Conservation (phyloP, 2,329 filamentous ascomycete species). For the Penicillium sp. region DNA sequence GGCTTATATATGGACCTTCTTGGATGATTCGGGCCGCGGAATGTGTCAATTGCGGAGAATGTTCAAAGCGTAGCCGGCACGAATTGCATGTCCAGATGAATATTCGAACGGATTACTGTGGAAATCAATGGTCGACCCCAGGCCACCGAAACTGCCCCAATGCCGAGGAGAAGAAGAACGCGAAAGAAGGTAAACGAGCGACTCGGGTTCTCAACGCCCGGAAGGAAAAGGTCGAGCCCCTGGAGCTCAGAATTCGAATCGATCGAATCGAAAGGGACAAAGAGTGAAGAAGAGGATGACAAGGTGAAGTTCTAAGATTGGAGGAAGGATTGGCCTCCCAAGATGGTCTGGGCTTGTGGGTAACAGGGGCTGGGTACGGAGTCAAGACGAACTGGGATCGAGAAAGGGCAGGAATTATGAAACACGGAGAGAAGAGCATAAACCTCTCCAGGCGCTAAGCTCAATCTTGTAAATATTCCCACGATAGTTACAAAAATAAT, state of each 20-base stretch:
- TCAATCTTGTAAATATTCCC: neutral
- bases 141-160: slow-evolving; percentile 13
- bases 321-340: slow-evolving; percentile 1
- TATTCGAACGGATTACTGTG: slow-evolving; percentile 4
- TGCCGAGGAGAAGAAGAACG: slow-evolving; percentile 14
- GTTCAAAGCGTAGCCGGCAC: neutral
- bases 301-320: slow-evolving; percentile 17
- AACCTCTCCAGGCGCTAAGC: slow-evolving; percentile 1
- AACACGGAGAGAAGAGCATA: slow-evolving; percentile 1
- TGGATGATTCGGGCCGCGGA: slow-evolving; percentile 12
- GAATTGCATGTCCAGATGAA: slow-evolving; percentile 13
- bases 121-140: slow-evolving; percentile 10
- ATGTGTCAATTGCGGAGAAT: slow-evolving; percentile 20
- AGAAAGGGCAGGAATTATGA: slow-evolving; percentile 8
- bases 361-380: slow-evolving; percentile 10
- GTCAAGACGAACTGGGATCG: slow-evolving; percentile 15
- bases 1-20: neutral
- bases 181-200: slow-evolving; percentile 23
- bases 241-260: slow-evolving; percentile 15
- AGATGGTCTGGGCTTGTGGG: slow-evolving; percentile 18
- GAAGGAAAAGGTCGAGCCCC: slow-evolving; percentile 23
- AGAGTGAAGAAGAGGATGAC: slow-evolving; percentile 12
- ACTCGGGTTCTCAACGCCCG: slow-evolving; percentile 21
- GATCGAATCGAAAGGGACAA: slow-evolving; percentile 12
- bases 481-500: neutral